Base-by-base conservation (phyloP, 192 early-diverging fungal species). In the Coemansia sp. region DNA sequence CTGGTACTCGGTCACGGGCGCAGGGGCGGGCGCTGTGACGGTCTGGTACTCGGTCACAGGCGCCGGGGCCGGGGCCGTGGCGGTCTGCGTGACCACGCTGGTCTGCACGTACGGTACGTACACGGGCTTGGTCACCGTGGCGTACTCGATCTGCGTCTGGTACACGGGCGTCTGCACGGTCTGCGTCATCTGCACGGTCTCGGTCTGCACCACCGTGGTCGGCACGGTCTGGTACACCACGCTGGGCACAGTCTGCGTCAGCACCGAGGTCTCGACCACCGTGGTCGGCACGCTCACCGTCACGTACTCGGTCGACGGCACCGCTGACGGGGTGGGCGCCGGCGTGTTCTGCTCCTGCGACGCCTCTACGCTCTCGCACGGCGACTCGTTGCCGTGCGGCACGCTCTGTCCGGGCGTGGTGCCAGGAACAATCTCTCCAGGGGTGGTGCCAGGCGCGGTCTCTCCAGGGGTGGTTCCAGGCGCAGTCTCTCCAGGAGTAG, bases 91-190 rank as follows among this genome's bases (percentile, higher is more conserved):
- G 14, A 64, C 69, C 0, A 55, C 48, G 58, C 69, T 72, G 43
- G 69, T 72, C 60, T 75, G 71, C 43, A 75, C 71, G 25, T 75
- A 75, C 2, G 71, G 71, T 19, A 75, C 71, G 26, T 75, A 75
- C 0, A 75, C 71, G 12, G 71, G 71, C 60, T 67, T 63, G 41
- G 71, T 75, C 5, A 67, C 36, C 1, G 71, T 67, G 7, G 51
- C 30, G 47, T 75, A 74, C 70, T 62, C 55, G 28, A 63, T 26
- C 57, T 67, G 64, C 19, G 71, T 75, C 65, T 67, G 61, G 20
- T 41, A 21, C 3, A 75, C 53, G 1, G 62, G 56, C 4, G 58
- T 51, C 8, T 53, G 59, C 4, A 73, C 63, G 4, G 58, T 57
- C 50, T 66, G 39, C 19, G 63, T 66, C 15, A 20, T 29, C 23